Evolutionary conservation across 192 early-diverging fungal genomes (phyloP), one percentile per base, ranked within the genome.

Genomic region (Chytriomyces sp.): DNA sequence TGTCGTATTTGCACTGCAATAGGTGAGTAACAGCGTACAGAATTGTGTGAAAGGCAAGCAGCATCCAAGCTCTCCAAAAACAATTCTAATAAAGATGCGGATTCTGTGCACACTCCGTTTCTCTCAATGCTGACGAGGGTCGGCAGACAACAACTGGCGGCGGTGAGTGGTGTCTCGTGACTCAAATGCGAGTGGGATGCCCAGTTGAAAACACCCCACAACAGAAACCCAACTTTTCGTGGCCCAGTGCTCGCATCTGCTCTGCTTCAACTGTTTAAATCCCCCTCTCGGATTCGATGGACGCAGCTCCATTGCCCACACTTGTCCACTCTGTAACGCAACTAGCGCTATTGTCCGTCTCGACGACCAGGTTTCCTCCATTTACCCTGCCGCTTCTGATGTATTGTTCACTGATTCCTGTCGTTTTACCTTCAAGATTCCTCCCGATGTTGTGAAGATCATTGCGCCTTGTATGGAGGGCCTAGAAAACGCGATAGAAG

Each of bases 1-100:
- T 65, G 26, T 25, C 40, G 41, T 65, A 65, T 32, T 32, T 65
- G 39, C 63, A 65, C 8, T 65, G 63, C 63, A 64, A 64, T 41
- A 19, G 63, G 41, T 44, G n/a, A 12, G 56, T n/a, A n/a, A n/a
- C n/a, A n/a, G n/a, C n/a, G 28, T 12, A 49, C 14, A 49, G n/a
- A n/a, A n/a, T n/a, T n/a, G n/a, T n/a, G n/a, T n/a, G 17, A n/a
- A 22, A 3, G 44, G 44, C 17, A 49, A 49, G 1, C 14, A 22
- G 44, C 17, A 49, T 19, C 44, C 44, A 49, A n/a, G 17, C 22
- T n/a, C n/a, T n/a, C n/a, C n/a, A n/a, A n/a, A n/a, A 49, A 49
- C 44, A n/a, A 3, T 22, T 14, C 14, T 2, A 22, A 49, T 22
- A 49, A 14, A 58, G 56, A 58, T 2, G 56, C 56, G 56, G 56